Evolutionary conservation across 495 filamentous ascomycete species (phyloP), one percentile per base, ranked within the genome.

Genomic region (Pseudevernia furfuracea): DNA sequence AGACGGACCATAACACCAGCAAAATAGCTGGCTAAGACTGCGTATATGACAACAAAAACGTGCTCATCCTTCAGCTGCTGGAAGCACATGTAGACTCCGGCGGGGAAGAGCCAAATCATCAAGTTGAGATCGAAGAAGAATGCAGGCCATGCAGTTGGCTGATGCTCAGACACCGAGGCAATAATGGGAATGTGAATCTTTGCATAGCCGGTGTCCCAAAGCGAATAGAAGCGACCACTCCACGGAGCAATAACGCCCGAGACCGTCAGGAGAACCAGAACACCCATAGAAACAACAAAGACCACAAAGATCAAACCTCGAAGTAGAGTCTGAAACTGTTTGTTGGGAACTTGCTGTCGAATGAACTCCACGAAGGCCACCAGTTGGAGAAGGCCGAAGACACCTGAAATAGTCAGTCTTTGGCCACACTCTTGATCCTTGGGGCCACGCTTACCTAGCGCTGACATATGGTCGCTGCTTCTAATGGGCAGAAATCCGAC

Each of bases 111-210:
- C 92, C 92, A 99, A 77, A 99, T 96, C 66, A 99, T 81, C 81
- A 99, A 85, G 77, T 96, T 96, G 68, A 99, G 82, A 70, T 99
- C 95, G 75, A 99, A 99, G 79, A 97, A 99, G 84, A 97, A 99
- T 41, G 95, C 92, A 11, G 95, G 95, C 95, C 95, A 99, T n/a
- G 95, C 95, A 34, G 95, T 99, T 17, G 95, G 95, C 75, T 99
- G 95, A 81, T 99, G 95, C 75, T 99, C 95, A 11, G 95, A 99
- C 36, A 99, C 95, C 4, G 94, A 97, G 32, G 95, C 95, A 76
- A 99, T 99, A 72, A 99, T 99, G 41, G 95, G 95, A 73, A 99
- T 99, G 70, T 99, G 95, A 65, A 97, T 95, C 79, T 99, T 99
- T 69, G 95, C 95, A 73, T 99, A 99, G 69, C 90, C 91, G 14